Conservation (phyloP, 192 early-diverging fungal species). For the Gaertneriomyces semiglobifer region DNA sequence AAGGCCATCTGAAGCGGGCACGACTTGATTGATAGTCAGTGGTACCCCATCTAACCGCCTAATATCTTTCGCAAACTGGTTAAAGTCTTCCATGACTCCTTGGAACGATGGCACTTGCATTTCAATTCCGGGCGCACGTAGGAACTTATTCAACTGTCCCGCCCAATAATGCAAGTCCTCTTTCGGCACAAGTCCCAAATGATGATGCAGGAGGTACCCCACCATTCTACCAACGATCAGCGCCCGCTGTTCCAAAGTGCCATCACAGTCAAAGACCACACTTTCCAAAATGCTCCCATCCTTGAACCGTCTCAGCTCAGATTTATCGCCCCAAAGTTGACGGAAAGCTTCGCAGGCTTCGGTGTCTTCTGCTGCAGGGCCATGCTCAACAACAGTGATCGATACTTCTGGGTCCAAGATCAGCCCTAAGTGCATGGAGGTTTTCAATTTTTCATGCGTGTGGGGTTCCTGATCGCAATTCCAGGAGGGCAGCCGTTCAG, state of each 20-base stretch:
- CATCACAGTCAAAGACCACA: constrained; percentile 71
- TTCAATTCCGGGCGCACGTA: constrained; percentile 47
- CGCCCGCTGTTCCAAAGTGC: constrained; percentile 57
- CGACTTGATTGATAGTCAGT: constrained; percentile 57
- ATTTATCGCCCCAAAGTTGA: constrained; percentile 81
- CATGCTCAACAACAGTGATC: constrained; percentile 76
- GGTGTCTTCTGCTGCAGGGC: constrained; percentile 73
- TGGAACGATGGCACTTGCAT: constrained; percentile 53
- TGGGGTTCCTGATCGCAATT: constrained; percentile 11
- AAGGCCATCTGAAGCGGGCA: constrained; percentile 58
- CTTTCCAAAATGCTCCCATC: constrained; percentile 88
- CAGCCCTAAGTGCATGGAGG: constrained; percentile 57
- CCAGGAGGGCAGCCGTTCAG: constrained; percentile 16
- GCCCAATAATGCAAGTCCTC: constrained; percentile 57
- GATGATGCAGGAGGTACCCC: constrained; percentile 68
- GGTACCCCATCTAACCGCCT: constrained; percentile 64
- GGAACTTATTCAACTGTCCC: constrained; percentile 60
- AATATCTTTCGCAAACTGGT: constrained; percentile 61
- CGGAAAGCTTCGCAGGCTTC: constrained; percentile 63
- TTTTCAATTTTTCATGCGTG: constrained; percentile 34
- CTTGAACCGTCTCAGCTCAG: constrained; percentile 90
- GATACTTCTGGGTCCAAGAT: constrained; percentile 66
- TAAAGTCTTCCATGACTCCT: constrained; percentile 61
- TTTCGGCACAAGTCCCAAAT: constrained; percentile 54
- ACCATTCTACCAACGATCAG: constrained; percentile 79